Conservation (phyloP, 768 basidiomycete species). For the Hemileccinum impolitum region DNA sequence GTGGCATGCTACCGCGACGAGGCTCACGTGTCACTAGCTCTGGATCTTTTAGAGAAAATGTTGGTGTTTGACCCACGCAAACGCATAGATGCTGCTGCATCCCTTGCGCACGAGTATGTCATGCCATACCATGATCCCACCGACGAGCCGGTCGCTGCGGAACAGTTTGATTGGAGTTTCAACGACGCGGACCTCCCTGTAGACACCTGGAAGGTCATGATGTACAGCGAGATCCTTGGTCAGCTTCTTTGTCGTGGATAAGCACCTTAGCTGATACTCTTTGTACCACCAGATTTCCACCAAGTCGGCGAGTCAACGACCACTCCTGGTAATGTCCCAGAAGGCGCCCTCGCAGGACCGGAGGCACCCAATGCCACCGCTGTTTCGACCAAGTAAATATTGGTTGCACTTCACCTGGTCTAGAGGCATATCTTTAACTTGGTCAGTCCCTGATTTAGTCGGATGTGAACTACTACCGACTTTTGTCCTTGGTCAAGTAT, state of each 20-base stretch:
- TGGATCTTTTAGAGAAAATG: constrained; percentile 98
- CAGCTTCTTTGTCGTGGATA: constrained; percentile 24
- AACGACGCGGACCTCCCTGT: constrained; percentile 98
- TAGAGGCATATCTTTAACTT: constrained; percentile 8
- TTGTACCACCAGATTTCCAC: constrained; percentile 63
- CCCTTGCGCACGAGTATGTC: constrained; percentile 91
- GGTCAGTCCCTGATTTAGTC: constrained; percentile 9
- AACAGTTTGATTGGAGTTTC: constrained; percentile 99
- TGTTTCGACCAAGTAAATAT: constrained; percentile 13
- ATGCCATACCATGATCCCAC: constrained; percentile 98
- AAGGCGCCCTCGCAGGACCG: constrained; percentile 69
- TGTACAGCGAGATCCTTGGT: constrained; percentile 99
- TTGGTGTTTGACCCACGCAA: constrained; percentile 97
- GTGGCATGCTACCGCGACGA: background rate
- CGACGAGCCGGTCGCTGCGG: constrained; percentile 90
- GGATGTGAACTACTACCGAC: background rate
- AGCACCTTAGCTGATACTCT: background rate
- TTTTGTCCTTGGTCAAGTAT: constrained; percentile 12
- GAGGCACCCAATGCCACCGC: constrained; percentile 32
- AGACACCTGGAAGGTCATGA: constrained; percentile 99
- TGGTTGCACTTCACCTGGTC: background rate
- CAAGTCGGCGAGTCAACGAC: constrained; percentile 60
- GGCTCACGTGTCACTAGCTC: constrained; percentile 46
- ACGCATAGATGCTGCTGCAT: constrained; percentile 90
- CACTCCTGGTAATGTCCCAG: constrained; percentile 38